phyloP scores from a whole-genome alignment of 108 stramenopile genomes.

The Cyclotella choctawhatcheeana region DNA sequence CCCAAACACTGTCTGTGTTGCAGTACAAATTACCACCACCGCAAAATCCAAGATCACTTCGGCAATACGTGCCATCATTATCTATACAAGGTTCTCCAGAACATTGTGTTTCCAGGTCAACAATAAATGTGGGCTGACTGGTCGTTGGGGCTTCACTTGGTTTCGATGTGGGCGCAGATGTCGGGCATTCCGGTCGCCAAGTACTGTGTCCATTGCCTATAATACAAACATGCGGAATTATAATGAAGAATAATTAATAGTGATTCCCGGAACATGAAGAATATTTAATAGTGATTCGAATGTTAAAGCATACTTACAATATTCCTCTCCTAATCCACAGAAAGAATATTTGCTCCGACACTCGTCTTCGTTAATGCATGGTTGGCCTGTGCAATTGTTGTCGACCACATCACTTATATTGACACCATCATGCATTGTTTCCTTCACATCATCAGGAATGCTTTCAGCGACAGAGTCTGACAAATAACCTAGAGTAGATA shows the following conservation, averaged over 20 bases:
- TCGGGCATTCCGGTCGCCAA: slow-evolving; percentile 39
- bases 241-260: no score
- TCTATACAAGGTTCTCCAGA: slow-evolving; percentile 37
- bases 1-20: slow-evolving; percentile 31
- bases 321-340: slow-evolving; percentile 40
- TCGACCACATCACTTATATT: background rate
- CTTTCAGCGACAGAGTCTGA: background rate
- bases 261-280: no score
- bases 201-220: no score
- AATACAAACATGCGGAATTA: no score
- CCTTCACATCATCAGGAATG: background rate
- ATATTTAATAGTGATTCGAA: no score
- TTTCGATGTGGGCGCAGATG: slow-evolving; percentile 11
- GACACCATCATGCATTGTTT: background rate
- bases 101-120: slow-evolving; percentile 23
- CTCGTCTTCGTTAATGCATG: slow-evolving; percentile 32
- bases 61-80: slow-evolving; percentile 35
- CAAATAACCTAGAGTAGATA: background rate
- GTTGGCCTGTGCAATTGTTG: slow-evolving; percentile 21
- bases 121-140: slow-evolving; percentile 26
- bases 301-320: slow-evolving; percentile 37
- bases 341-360: slow-evolving; percentile 36
- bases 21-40: slow-evolving; percentile 33
- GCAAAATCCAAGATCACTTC: slow-evolving; percentile 41
- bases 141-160: slow-evolving; percentile 17